phyloP scores from a whole-genome alignment of 768 basidiomycete genomes.

The Clitopilus hobsonii region DNA sequence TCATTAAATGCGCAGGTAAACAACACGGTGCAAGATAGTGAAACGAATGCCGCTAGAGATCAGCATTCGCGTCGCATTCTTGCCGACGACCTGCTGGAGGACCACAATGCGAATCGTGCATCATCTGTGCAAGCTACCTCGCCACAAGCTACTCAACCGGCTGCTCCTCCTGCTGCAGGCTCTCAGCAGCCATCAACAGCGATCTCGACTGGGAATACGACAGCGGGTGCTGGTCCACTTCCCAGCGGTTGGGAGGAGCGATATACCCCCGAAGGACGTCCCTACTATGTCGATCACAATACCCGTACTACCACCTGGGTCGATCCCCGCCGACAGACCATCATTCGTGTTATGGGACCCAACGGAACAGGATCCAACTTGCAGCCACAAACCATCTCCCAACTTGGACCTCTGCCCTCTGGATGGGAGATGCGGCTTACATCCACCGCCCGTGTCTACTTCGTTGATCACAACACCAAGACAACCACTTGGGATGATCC shows the following conservation, averaged over 20 bases:
- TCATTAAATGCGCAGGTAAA: conserved; percentile 74
- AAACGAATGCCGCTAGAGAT: conserved; percentile 82
- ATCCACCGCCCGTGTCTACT: conserved; percentile 96
- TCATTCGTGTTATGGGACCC: conserved; percentile 95
- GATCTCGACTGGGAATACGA: conserved; percentile 42
- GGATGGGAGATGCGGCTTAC: conserved; percentile 99
- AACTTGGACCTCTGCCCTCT: conserved; percentile 93
- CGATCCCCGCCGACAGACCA: conserved; percentile 93
- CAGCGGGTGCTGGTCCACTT: conserved; percentile 77
- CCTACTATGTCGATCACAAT: conserved; percentile 99
- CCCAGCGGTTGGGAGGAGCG: conserved; percentile 99
- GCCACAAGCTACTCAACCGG: conserved; percentile 13
- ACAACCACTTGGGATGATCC: conserved; percentile 99
- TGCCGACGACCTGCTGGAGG: conserved; percentile 84
- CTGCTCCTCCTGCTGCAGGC: conserved; percentile 18
- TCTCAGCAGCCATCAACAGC: conserved; percentile 31
- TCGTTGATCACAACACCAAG: conserved; percentile 99
- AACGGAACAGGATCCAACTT: conserved; percentile 82
- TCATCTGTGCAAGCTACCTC: conserved; percentile 16
- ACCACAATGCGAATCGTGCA: conserved; percentile 41
- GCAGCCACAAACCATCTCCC: conserved; percentile 94
- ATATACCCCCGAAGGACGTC: conserved; percentile 95
- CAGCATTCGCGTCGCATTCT: conserved; percentile 82
- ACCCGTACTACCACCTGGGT: conserved; percentile 99
- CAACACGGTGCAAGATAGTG: conserved; percentile 61